A percentile compares a stretch with the other conserved stretches of the same genome.
Evolutionary conservation across 805 yeast species (phyloP).

Genomic region (Saccharomyces eubayanus): DNA sequence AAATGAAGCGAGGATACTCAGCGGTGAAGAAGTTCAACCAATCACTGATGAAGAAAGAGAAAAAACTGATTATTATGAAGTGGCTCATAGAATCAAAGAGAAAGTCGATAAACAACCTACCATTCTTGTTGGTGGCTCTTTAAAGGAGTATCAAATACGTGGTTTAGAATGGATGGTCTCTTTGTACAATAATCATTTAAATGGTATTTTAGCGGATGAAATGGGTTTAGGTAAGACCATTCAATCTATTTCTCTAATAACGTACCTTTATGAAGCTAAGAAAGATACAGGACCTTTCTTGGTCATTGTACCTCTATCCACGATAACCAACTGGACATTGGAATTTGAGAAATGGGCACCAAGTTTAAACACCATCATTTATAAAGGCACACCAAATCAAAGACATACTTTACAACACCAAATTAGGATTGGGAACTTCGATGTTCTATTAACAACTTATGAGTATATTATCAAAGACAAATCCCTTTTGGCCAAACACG

Average conservation of each 20-base stretch:
- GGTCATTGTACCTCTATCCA: slow-evolving; percentile 76
- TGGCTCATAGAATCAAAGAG: slow-evolving; percentile 70
- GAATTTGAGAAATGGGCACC: slow-evolving; percentile 91
- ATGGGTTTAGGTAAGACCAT: slow-evolving; percentile 97
- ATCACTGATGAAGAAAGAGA: slow-evolving; percentile 46
- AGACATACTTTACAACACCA: slow-evolving; percentile 59
- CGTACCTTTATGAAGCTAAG: slow-evolving; percentile 62
- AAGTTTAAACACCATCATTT: slow-evolving; percentile 57
- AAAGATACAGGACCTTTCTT: slow-evolving; percentile 61
- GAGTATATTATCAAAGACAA: slow-evolving; percentile 76
- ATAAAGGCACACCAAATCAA: slow-evolving; percentile 69
- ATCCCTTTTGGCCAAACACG: slow-evolving; percentile 56
- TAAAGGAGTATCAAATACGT: slow-evolving; percentile 77
- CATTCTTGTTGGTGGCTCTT: slow-evolving; percentile 64
- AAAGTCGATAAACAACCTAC: slow-evolving; percentile 57
- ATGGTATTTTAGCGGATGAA: slow-evolving; percentile 97
- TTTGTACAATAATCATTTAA: slow-evolving; percentile 82
- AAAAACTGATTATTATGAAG: slow-evolving; percentile 71
- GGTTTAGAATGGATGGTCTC: slow-evolving; percentile 99
- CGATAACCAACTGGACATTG: slow-evolving; percentile 76
- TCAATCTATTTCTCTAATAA: slow-evolving; percentile 71
- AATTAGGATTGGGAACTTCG: slow-evolving; percentile 61
- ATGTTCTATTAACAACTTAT: slow-evolving; percentile 69
- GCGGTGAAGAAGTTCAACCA: slow-evolving; percentile 32
- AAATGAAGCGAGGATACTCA: slow-evolving; percentile 31